A percentile compares a stretch with the other conserved stretches of the same genome.
Evolutionary conservation across 2,329 filamentous ascomycete species (phyloP).

Genomic region (Ascochyta rabiei): DNA sequence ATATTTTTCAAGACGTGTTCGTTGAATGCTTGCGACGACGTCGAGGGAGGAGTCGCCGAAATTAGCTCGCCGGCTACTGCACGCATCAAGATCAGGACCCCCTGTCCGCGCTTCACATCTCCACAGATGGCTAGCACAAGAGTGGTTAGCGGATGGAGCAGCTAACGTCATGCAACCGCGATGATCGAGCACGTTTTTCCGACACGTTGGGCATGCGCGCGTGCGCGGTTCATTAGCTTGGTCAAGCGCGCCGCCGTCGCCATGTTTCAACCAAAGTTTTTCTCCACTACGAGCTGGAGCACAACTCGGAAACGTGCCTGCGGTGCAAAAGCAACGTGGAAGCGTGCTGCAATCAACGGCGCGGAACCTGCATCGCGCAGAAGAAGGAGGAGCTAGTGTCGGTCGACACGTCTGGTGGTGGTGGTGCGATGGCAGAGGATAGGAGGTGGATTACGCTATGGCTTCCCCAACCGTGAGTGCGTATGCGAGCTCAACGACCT

Average conservation of each 20-base stretch:
- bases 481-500: conserved; percentile 17
- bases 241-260: background rate
- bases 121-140: conserved; percentile 1
- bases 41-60: too few relatives aligned
- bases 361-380: background rate
- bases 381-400: background rate
- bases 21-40: too few relatives aligned
- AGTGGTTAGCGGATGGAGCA: conserved; percentile 1
- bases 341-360: background rate
- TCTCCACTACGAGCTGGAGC: conserved; percentile 5
- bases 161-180: conserved; percentile 11
- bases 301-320: background rate
- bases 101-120: background rate
- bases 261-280: conserved; percentile 11
- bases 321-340: background rate
- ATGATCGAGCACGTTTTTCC: conserved; percentile 11
- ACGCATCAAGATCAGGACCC: background rate
- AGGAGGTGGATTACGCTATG: conserved; percentile 23
- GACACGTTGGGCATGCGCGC: conserved; percentile 13
- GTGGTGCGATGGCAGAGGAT: conserved; percentile 5
- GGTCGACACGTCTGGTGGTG: background rate
- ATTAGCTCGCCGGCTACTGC: too few relatives aligned
- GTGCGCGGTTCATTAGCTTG: conserved; percentile 13
- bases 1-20: too few relatives aligned
- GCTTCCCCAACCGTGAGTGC: conserved; percentile 20